Evolutionary conservation across 306 rosid genomes (phyloP), one percentile per base, ranked within the genome.

Genomic region (Cicer arietinum): DNA sequence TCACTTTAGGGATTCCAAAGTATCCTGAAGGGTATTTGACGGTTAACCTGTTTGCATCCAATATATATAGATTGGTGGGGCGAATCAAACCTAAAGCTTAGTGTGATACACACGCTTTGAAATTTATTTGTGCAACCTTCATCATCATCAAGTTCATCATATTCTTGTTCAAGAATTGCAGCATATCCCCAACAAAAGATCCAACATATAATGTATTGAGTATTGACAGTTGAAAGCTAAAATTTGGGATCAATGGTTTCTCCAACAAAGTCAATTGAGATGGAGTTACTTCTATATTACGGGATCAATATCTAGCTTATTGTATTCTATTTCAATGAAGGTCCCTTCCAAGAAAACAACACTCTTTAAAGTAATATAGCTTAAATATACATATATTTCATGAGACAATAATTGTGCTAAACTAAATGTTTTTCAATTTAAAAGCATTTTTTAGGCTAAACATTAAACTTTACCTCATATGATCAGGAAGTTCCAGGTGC

Each of bases 211-310:
- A 40, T 56, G 42, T 14, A 47, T 6, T 30, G 12, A 20, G 30
- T 8, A 59, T 44, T 48, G 42, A 70, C 20, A 11, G 12, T 61
- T 65, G 53, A 80, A 68, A 12, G 39, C 72, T 73, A 46, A 69
- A 16, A 40, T 17, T 71, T 56, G 42, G 39, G 45, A 42, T n/a
- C 61, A 47, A 1, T 63, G 4, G 69, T 85, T 85, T 90, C 25
- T 91, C 98, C 98, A 91, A 41, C 88, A 86, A 47, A 22, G 89
- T 92, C 77, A 91, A 77, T 76, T 89, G 97, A 68, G 85, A 56
- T 40, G 97, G 97, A 69, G 90, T 87, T 39, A 87, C 66, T 40
- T 73, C 82, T 84, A 90, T 95, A 59, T 86, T 79, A 77, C 88
- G 68, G n/a, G 85, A 80, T 45, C 39, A 48, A 50, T 60, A 13